Base-by-base conservation (phyloP, 345 rosid genomes). In the Salix dunnii region DNA sequence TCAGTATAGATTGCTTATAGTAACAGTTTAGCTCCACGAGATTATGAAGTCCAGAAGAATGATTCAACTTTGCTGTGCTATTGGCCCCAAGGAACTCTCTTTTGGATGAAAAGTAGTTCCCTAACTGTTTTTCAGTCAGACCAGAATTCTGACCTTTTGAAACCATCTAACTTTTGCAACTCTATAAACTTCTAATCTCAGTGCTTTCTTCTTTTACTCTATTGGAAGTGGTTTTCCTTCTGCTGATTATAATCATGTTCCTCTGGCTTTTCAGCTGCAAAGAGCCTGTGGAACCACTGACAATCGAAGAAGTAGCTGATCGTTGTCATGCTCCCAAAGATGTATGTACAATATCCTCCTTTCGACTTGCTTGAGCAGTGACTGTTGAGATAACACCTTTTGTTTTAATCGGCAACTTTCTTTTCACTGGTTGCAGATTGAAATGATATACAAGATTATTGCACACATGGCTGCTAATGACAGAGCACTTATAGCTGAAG, bases 401-500 rank as follows among this genome's bases (percentile, higher is more conserved):
- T 55, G 72, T 64, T 11, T 12, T 12, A 11, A 12, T 14, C 17
- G 13, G 14, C 14, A 46, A 46, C 49, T 46, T 4, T 46, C 49
- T 11, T 46, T 46, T 46, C 49, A 46, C 14, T 46, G 49, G 17
- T 42, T 81, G 84, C 93, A 96, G 99, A 91, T 92, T n/a, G 99
- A 96, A 84, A 96, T 96, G 96, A 92, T 96, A 66, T 89, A 93
- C 89, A 96, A 93, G 86, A 96, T 96, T 70, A 82, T 93, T n/a
- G 88, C 91, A 1, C 99, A 93, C 83, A 96, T 93, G 96, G 96
- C 93, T 70, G 98, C 97, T 46, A 96, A 96, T 14, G 97, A 90
- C 77, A 88, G 97, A 90, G 98, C 93, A 65, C 74, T 93, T 53
- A 87, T 96, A 68, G 98, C 94, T 14, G 98, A 96, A 86, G 99